Base-by-base conservation (phyloP, 2,329 filamentous ascomycete genomes). In the Talaromyces sp. region DNA sequence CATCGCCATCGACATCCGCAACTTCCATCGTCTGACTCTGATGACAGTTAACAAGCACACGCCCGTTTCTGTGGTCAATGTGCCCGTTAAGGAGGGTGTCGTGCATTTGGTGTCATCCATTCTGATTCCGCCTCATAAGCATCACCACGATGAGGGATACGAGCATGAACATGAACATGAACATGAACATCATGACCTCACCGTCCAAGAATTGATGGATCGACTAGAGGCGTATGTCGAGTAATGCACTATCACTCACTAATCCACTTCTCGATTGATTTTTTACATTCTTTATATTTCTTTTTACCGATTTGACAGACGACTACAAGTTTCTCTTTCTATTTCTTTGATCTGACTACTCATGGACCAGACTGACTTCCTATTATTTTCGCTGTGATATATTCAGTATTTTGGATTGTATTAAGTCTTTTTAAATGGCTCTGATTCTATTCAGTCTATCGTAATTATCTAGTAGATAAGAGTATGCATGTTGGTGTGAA, bases 31-130 rank as follows among this genome's bases (percentile, higher is more conserved):
- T 0, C 87, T 90, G 71, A 86, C 90, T 62, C 83, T 77, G 11
- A 89, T 96, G 67, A 87, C 87, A 73, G 84, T 95, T 72, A 96
- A 96, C 69, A 90, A 87, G 7, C 89, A 88, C 69, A 82, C 83
- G 1, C 81, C 80, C 7, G 90, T 95, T 1, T 80, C 83, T 0
- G 80, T 92, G 2, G 82, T 88, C 64, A 91, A 96, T 71, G 89
- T 84, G 0, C 77, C 93, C 61, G 90, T 89, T 0, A 86, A 84
- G 73, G 90, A 96, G 71, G 93, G 93, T 35, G 92, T 95, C 16
- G 86, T 96, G 39, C 92, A 96, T 47, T 86, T 93, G 9, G 82
- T 93, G 0, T 82, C 83, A 56, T 83, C 84, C 64, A 86, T 96
- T 0, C 78, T 94, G 52, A 87, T 96, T 67, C 93, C 93, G 47